Evolutionary conservation across 768 basidiomycete species (phyloP).

Genomic region (Lactarius indigo): DNA sequence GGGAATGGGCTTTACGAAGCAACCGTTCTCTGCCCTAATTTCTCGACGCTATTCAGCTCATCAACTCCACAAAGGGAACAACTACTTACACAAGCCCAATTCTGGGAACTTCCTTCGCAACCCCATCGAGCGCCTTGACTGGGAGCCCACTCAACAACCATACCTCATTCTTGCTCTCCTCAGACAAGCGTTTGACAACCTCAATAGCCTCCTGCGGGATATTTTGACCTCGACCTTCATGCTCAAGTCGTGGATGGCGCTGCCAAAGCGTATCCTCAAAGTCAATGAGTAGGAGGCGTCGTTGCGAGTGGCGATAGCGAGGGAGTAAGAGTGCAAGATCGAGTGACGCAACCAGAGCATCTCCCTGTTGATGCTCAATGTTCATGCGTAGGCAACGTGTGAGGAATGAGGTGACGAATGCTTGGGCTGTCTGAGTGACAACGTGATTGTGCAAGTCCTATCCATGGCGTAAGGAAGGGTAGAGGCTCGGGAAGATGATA

Average conservation of each 20-base stretch:
- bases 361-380: slow-evolving; percentile 55
- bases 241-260: slow-evolving; percentile 44
- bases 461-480: background rate
- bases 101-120: slow-evolving; percentile 57
- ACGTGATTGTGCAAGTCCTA: slow-evolving; percentile 81
- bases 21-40: slow-evolving; percentile 79
- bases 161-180: slow-evolving; percentile 68
- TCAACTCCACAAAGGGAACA: slow-evolving; percentile 8
- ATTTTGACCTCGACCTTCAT: slow-evolving; percentile 8
- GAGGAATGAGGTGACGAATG: slow-evolving; percentile 78
- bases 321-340: slow-evolving; percentile 55
- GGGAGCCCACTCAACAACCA: slow-evolving; percentile 80
- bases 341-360: slow-evolving; percentile 39
- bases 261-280: slow-evolving; percentile 80
- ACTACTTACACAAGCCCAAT: slow-evolving; percentile 70
- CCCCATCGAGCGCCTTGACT: slow-evolving; percentile 57
- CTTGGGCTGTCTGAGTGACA: slow-evolving; percentile 80
- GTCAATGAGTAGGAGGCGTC: slow-evolving; percentile 69
- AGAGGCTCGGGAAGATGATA: background rate
- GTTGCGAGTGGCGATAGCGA: slow-evolving; percentile 60
- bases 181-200: slow-evolving; percentile 53
- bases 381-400: slow-evolving; percentile 69
- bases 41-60: slow-evolving; percentile 3
- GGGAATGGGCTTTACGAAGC: slow-evolving; percentile 64
- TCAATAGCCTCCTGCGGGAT: slow-evolving; percentile 39